phyloP scores from a whole-genome alignment of 1,139 yeast species.

The Kurtzmaniella quercitrusa region DNA sequence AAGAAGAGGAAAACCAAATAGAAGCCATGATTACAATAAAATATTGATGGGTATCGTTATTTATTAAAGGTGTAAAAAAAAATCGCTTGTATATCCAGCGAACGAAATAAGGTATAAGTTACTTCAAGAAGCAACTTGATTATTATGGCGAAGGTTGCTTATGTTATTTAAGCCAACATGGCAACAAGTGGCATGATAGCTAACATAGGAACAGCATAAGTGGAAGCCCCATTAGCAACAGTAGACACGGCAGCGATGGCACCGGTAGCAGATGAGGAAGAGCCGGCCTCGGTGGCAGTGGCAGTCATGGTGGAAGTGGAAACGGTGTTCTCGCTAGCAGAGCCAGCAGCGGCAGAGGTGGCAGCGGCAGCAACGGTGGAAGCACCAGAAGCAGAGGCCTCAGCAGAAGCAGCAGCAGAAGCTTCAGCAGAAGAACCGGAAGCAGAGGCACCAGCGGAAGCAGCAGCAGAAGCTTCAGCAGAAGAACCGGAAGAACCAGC shows the following conservation, averaged over 20 bases:
- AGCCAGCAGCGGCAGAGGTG: not conserved
- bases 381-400: not conserved
- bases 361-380: not conserved
- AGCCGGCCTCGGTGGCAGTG: not conserved
- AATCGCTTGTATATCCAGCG: not conserved
- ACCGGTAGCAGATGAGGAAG: constrained; percentile 1
- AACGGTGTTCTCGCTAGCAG: not conserved
- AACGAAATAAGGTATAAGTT: not conserved
- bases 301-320: constrained; percentile 1
- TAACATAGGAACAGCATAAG: not conserved
- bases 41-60: not conserved
- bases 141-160: not conserved
- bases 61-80: not conserved
- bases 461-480: not conserved
- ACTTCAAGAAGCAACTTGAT: not conserved
- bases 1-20: not conserved
- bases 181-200: not conserved
- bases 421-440: not conserved
- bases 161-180: not conserved
- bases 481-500: not conserved
- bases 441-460: not conserved
- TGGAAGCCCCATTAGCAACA: not conserved
- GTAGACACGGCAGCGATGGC: constrained; percentile 4
- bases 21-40: not conserved
- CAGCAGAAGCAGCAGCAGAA: not conserved